These are phyloP conservation scores for Exophiala alcalophila DNA, from an alignment of 2,329 filamentous ascomycete species.

Conservation along the genomic window DNA sequence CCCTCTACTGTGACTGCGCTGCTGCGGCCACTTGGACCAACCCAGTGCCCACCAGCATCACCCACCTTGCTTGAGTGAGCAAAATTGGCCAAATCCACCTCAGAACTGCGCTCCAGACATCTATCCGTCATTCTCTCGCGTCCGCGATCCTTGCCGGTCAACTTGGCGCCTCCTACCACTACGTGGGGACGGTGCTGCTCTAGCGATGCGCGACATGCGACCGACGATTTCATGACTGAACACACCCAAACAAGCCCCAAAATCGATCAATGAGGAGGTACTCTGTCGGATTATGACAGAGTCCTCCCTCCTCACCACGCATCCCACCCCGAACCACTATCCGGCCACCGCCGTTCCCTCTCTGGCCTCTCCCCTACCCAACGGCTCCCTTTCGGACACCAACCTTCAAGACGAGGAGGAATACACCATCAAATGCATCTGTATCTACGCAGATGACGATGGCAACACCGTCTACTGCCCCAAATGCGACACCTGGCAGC, in stretches of 20 bases:
- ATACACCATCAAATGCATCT: constrained; percentile 98
- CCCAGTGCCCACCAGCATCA: constrained; percentile 5
- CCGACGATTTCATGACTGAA: constrained; percentile 19
- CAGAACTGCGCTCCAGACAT: neutral
- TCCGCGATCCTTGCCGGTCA: constrained; percentile 6
- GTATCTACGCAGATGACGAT: constrained; percentile 89
- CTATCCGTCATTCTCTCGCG: neutral
- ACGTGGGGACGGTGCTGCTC: constrained; percentile 6
- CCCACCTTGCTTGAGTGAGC: neutral
- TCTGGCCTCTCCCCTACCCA: constrained; percentile 42
- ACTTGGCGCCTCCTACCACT: constrained; percentile 2
- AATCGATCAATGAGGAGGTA: constrained; percentile 42
- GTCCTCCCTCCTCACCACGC: constrained; percentile 50
- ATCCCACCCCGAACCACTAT: constrained; percentile 46
- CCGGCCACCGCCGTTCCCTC: constrained; percentile 42
- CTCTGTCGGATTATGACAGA: constrained; percentile 55
- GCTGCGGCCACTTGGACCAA: constrained; percentile 12
- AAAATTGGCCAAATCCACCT: constrained; percentile 5
- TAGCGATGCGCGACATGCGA: constrained; percentile 27
- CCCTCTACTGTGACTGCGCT: constrained; percentile 17
- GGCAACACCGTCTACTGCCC: constrained; percentile 97
- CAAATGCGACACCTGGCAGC: constrained; percentile 94
- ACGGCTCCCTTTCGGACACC: constrained; percentile 43
- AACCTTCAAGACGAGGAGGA: constrained; percentile 45
- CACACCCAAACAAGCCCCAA: constrained; percentile 7